Evolutionary conservation across 192 early-diverging fungal species (phyloP), one percentile per base, ranked within the genome.

Genomic region (Linnemannia elongata): DNA sequence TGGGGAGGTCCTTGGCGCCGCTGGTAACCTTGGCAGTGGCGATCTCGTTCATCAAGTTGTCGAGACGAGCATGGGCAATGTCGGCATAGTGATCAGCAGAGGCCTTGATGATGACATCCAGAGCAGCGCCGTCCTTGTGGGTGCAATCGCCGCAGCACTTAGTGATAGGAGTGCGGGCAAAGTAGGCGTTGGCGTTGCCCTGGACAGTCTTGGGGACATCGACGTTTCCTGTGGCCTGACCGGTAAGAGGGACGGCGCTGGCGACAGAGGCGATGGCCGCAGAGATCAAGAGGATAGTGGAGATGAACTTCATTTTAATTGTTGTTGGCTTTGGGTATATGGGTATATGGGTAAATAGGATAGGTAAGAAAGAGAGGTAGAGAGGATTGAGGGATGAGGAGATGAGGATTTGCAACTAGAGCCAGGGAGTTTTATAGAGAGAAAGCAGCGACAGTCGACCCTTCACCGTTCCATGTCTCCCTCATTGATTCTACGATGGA

Each of bases 251-350:
- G 22, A 33, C 3, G n/a, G 18, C 76, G 69, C 69, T 73, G 20
- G 77, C 73, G 68, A 79, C 72, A 9, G 77, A 44, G 47, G 82
- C 77, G 45, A 78, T 45, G 22, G 76, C 76, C 33, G 47, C 72
- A 24, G 82, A 84, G 77, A 79, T 79, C 77, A 79, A 30, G 30
- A 85, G 38, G 66, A 66, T 63, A 33, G 69, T 80, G 27, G 45
- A n/a, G 41, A 52, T 24, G 74, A 85, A 60, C 74, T 76, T 80
- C 78, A 80, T 84, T n/a, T 3, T 70, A 36, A 33, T 24, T 33
- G 24, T 30, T 54, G 49, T 54, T 41, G 55, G 22, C 49, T 44
- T 27, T 79, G 36, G 69, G 35, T 42, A 57, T 44, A 33, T 45
- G 24, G 42, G 18, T 45, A 1, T 44, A 27, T 79, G 49, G 49